Base-by-base conservation (phyloP, 495 filamentous ascomycete species). In the Annulohypoxylon stygium region DNA sequence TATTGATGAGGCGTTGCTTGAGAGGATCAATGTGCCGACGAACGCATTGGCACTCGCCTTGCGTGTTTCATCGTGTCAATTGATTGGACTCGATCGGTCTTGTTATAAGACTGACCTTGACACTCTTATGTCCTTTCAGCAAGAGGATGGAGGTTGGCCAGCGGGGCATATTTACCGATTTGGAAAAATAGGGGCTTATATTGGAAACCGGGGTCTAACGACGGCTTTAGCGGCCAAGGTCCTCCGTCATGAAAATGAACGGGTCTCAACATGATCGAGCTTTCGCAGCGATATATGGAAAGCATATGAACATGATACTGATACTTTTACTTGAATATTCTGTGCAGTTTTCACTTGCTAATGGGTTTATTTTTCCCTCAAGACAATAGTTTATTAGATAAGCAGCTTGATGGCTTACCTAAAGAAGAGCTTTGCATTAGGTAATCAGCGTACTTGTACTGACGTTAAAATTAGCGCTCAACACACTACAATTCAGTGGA, bases 121-220 rank as follows among this genome's bases (percentile, higher is more conserved):
- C 1, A 39, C 4, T 3, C 53, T 73, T 0, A 9, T 60, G 25
- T 51, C 59, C 18, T 25, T 69, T 25, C 70, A 69, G 34, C 23
- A 65, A 5, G 23, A 36, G 33, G 70, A 73, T 33, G 70, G 70
- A 0, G 70, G 70, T 1, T 69, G 65, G 70, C 70, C 70, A 12
- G 60, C 65, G 1, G 70, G 70, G 4, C 70, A 73, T 16, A 65
- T 73, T 30, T 69, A 53, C 39, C 47, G 60, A 11, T 0, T 54
- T 3, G 65, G 60, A 4, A 59, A 25, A 14, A 65, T 60, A 10
- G 60, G 65, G 12, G 45, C 23, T 18, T 51, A 53, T 0, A 69
- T 73, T 48, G 65, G 70, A 0, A 73, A 73, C 41, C 65, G 70
- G 1, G 70, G 65, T 9, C 41, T 73, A 23, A 61, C 70, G 23